Conservation (phyloP, 1,284 basidiomycete genomes). For the Ceratobasidium sp. region DNA sequence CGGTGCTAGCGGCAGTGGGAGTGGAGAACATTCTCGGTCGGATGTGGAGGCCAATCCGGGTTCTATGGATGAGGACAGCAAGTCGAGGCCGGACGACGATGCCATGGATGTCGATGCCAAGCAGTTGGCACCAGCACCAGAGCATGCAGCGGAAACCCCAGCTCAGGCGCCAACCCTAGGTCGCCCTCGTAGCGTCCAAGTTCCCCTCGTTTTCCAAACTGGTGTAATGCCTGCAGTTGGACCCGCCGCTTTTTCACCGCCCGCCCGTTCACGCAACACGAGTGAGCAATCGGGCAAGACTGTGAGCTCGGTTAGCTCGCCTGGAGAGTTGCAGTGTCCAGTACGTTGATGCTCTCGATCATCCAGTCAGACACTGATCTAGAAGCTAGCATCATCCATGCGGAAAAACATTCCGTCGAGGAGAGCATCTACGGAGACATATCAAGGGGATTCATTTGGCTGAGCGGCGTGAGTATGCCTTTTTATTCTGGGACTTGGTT, state of each 20-base stretch:
- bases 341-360: background rate
- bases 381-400: constrained; percentile 10
- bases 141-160: background rate
- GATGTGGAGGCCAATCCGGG: background rate
- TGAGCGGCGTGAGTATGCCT: constrained; percentile 47
- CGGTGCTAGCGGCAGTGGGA: background rate
- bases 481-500: constrained; percentile 12
- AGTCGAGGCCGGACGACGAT: background rate
- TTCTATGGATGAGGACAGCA: background rate
- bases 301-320: constrained; percentile 3
- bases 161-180: constrained; percentile 1
- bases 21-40: background rate
- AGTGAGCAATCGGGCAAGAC: background rate
- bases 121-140: background rate
- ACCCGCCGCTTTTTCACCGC: background rate
- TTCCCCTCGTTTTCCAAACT: constrained; percentile 7
- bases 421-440: constrained; percentile 28
- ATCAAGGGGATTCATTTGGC: constrained; percentile 36
- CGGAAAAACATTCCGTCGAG: constrained; percentile 22
- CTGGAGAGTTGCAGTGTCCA: constrained; percentile 34
- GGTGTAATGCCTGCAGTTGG: background rate
- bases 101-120: constrained; percentile 10
- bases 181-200: constrained; percentile 15
- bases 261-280: constrained; percentile 8
- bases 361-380: background rate